Evolutionary conservation across 768 basidiomycete genomes (phyloP).

Genomic region (Podaxis pistillaris): DNA sequence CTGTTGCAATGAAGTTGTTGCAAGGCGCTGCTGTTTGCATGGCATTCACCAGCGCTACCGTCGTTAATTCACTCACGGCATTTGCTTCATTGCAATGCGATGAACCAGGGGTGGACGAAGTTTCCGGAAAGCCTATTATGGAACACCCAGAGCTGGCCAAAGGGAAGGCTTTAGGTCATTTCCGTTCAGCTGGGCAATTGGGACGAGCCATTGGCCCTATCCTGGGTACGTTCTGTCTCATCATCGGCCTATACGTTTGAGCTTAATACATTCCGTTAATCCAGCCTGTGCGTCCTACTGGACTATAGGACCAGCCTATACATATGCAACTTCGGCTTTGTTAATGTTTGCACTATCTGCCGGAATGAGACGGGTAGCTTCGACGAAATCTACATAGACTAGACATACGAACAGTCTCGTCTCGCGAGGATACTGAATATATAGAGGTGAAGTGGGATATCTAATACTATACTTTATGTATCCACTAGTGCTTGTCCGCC

Average conservation of each 20-base stretch:
- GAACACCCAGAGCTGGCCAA: conserved; percentile 73
- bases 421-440: conserved; percentile 14
- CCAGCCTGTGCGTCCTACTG: conserved; percentile 85
- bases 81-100: conserved; percentile 91
- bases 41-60: conserved; percentile 93
- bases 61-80: conserved; percentile 91
- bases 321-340: conserved; percentile 63
- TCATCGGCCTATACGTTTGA: neutral
- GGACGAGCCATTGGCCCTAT: conserved; percentile 92
- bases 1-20: conserved; percentile 50
- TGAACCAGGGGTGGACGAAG: conserved; percentile 54
- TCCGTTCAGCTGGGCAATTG: conserved; percentile 92
- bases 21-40: conserved; percentile 78
- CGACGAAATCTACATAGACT: conserved; percentile 31
- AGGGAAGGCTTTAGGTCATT: conserved; percentile 80
- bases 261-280: conserved; percentile 15
- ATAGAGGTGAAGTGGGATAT: conserved; percentile 5
- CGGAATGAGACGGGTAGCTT: conserved; percentile 53
- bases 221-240: conserved; percentile 52
- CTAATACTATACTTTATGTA: neutral
- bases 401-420: conserved; percentile 1
- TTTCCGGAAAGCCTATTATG: conserved; percentile 52
- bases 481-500: neutral
- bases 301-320: conserved; percentile 80
- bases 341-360: conserved; percentile 62